Base-by-base conservation (phyloP, 2,329 filamentous ascomycete genomes). In the Elsinoe fawcettii region DNA sequence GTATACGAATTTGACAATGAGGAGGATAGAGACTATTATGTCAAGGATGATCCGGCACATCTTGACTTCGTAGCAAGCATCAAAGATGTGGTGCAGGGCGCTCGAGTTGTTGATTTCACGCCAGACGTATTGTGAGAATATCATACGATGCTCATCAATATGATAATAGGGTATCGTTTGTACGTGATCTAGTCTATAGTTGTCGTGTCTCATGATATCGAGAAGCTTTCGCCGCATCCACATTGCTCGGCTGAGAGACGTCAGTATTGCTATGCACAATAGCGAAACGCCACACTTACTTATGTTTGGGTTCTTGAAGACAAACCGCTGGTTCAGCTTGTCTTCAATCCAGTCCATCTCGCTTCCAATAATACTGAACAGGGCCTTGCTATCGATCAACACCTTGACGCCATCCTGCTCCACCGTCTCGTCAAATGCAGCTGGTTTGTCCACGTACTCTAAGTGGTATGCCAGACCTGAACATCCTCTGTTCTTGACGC, bases 331-430 rank as follows among this genome's bases (percentile, higher is more conserved):
- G 70, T 87, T 95, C 62, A 99, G 75, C 76, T 95, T 96, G 66
- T 97, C 93, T 74, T 97, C 91, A 9, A 92, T 80, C 91, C 92
- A 99, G 69, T 99, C 93, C 93, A 99, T 99, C 75, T 97, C 92
- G 68, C 88, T 96, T 4, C 93, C 93, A 66, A 99, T 96, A 56
- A 99, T 97, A 72, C 92, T 97, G 70, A 99, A 91, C 51, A 99
- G 76, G 41, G 93, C 93, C 77, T 96, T 97, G 78, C 89, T 95
- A 72, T 99, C 93, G 58, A 99, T 93, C 70, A 97, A 72, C 32
- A 99, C 92, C 73, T 88, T 92, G 58, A 99, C 92, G 0, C 92
- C 93, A 66, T 97, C 93, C 70, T 99, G 93, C 69, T 95, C 91
- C 1, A 99, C 90, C 54, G 85, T 80, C 72, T 99, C 93, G 66